Evolutionary conservation across 805 yeast species (phyloP).

Genomic region (Metschnikowia bowlesiae): DNA sequence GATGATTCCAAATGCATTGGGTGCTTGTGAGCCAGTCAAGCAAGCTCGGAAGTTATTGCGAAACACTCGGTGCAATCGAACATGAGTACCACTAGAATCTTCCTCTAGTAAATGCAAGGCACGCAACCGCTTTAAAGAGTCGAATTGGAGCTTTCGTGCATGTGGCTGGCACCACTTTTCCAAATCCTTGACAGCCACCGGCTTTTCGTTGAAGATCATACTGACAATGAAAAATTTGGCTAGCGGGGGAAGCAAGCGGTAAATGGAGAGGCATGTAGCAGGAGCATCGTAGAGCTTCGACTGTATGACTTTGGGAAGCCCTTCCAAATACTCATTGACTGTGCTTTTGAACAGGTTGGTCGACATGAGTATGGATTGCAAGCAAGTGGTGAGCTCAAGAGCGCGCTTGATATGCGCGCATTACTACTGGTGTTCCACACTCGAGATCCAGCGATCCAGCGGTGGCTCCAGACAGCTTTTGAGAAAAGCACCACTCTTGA

Average conservation of each 20-base stretch:
- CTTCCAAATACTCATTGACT: constrained; percentile 85
- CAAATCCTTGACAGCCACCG: constrained; percentile 60
- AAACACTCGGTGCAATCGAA: constrained; percentile 68
- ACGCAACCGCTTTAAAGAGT: constrained; percentile 72
- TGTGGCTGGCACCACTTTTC: constrained; percentile 71
- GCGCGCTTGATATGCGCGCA: neutral
- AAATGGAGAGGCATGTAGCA: constrained; percentile 93
- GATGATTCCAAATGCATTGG: constrained; percentile 74
- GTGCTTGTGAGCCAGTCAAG: constrained; percentile 68
- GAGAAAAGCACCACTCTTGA: too few relatives aligned
- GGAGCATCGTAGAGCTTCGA: constrained; percentile 74
- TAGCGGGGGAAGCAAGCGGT: constrained; percentile 78
- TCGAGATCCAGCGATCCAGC: too few relatives aligned
- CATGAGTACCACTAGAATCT: constrained; percentile 40
- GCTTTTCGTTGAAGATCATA: constrained; percentile 75
- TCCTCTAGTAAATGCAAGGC: constrained; percentile 73
- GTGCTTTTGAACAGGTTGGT: constrained; percentile 51
- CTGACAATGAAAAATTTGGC: constrained; percentile 88
- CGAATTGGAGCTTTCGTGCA: constrained; percentile 58
- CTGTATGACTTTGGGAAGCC: constrained; percentile 83
- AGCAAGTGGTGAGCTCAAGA: neutral
- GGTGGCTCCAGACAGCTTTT: too few relatives aligned
- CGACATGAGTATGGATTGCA: neutral
- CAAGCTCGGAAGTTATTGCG: constrained; percentile 74
- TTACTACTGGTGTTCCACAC: too few relatives aligned